Base-by-base conservation (phyloP, 2,329 filamentous ascomycete species). In the Sclerotinia spermophila region DNA sequence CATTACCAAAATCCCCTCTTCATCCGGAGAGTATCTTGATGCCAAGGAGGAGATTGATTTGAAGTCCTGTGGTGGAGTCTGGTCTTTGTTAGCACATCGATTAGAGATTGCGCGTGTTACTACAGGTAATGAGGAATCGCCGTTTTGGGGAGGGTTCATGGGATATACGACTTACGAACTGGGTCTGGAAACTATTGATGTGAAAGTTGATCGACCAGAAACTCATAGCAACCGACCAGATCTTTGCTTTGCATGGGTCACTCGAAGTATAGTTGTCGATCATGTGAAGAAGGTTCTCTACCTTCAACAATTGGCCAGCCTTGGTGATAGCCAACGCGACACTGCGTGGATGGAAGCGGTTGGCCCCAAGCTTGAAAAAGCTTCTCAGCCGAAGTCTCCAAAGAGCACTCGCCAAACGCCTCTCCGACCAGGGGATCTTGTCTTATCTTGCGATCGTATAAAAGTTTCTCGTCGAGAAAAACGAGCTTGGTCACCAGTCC, bases 111-210 rank as follows among this genome's bases (percentile, higher is more conserved):
- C 80, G 65, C 81, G 77, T 67, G 78, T 83, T 15, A 72, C 74
- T 27, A 75, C 74, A 27, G 81, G 81, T 1, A 77, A 79, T 72
- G 53, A 66, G 5, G 73, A 80, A 1, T 77, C 82, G n/a, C 86
- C 89, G 0, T 92, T 92, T 75, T 91, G 89, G 88, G 90, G 89
- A 71, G 90, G 90, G 0, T 84, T 92, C 56, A 83, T 92, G 74
- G 90, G 90, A 0, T 91, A 87, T 74, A 85, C 89, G 27, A 90
- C 89, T 0, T 92, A 92, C 72, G 90, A 92, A 79, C 83, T 89
- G 73, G 89, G 89, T 0, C 80, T 91, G 3, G 83, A 85, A 75
- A 84, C 81, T 6, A 86, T 86, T 67, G 77, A 80, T 68, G 81
- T 87, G 24, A 71, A 77, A 6, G 69, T 58, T 71, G 71, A 51